Conservation (phyloP, 352 stramenopile species). For the Blastocystis sp. region DNA sequence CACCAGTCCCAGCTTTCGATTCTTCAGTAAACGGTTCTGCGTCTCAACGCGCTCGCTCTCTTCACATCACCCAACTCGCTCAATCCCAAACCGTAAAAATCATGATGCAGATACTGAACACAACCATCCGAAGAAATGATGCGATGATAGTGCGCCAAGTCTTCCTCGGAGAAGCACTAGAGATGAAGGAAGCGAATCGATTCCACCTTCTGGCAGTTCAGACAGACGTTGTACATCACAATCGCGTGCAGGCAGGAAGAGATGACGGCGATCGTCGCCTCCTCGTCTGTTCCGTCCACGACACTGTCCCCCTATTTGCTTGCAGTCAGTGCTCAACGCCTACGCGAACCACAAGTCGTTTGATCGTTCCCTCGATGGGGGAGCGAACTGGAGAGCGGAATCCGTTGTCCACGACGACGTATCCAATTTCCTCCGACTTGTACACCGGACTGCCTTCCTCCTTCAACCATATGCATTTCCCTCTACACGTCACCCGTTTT, state of each 20-base stretch:
- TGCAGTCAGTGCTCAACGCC: background rate
- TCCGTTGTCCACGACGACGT: constrained; percentile 19
- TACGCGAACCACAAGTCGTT: constrained; percentile 8
- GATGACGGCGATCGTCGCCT: constrained; percentile 10
- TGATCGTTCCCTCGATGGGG: constrained; percentile 48
- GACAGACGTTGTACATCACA: constrained; percentile 63
- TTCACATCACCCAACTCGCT: background rate
- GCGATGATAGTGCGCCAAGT: constrained; percentile 20
- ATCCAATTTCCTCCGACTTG: constrained; percentile 56
- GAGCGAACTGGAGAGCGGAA: constrained; percentile 41
- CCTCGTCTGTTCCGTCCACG: constrained; percentile 28
- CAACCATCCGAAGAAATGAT: constrained; percentile 53
- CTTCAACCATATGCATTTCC: constrained; percentile 64
- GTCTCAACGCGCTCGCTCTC: constrained; percentile 26
- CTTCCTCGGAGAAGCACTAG: constrained; percentile 18
- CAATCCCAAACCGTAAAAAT: constrained; percentile 11
- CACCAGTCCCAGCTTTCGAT: constrained; percentile 29
- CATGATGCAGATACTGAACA: constrained; percentile 59
- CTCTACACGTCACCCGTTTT: background rate
- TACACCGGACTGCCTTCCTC: constrained; percentile 46
- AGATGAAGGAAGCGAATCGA: background rate
- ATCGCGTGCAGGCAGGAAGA: constrained; percentile 36
- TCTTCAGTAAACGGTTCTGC: constrained; percentile 22
- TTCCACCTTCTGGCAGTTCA: constrained; percentile 39
- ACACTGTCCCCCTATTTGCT: constrained; percentile 49